These are phyloP conservation scores for Setaria viridis DNA, from an alignment of 202 grass and related monocot genomes.

Conservation along the genomic window DNA sequence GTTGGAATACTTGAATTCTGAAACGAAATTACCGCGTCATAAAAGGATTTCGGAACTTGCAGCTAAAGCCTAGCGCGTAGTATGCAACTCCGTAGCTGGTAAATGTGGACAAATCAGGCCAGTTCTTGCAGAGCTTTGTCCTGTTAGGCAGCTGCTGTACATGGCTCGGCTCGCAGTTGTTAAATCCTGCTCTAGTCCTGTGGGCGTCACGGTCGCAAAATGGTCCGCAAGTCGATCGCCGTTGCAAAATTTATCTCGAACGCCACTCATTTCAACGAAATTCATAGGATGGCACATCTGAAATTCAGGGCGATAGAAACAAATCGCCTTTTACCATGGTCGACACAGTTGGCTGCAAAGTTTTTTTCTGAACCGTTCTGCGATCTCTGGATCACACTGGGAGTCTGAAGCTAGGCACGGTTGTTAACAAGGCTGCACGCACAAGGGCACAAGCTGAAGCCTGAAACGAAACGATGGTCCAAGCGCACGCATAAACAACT, in stretches of 20 bases:
- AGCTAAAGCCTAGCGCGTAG: not conserved
- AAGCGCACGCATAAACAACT: conserved; percentile 7
- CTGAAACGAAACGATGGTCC: conserved; percentile 32
- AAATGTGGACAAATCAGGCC: conserved; percentile 28
- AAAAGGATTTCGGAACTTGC: conserved; percentile 43
- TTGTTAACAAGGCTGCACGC: not conserved
- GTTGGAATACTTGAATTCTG: not conserved
- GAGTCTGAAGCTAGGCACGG: conserved; percentile 2
- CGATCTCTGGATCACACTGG: conserved; percentile 27
- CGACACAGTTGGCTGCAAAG: not conserved
- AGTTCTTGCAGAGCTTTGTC: conserved; percentile 37
- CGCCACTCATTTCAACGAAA: not conserved
- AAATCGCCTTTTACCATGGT: not conserved
- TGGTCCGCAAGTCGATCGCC: conserved; percentile 8
- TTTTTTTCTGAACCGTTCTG: not conserved
- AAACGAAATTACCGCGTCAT: not conserved
- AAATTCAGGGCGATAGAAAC: not conserved
- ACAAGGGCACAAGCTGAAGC: not conserved
- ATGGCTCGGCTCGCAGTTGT: not conserved
- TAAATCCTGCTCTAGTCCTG: not conserved
- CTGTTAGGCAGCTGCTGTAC: conserved; percentile 48
- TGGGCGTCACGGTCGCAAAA: not conserved
- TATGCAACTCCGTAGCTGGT: not conserved
- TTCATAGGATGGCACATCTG: not conserved
- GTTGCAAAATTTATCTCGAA: conserved; percentile 26